Conservation (phyloP, 2,329 filamentous ascomycete species). For the Cadophora malorum region DNA sequence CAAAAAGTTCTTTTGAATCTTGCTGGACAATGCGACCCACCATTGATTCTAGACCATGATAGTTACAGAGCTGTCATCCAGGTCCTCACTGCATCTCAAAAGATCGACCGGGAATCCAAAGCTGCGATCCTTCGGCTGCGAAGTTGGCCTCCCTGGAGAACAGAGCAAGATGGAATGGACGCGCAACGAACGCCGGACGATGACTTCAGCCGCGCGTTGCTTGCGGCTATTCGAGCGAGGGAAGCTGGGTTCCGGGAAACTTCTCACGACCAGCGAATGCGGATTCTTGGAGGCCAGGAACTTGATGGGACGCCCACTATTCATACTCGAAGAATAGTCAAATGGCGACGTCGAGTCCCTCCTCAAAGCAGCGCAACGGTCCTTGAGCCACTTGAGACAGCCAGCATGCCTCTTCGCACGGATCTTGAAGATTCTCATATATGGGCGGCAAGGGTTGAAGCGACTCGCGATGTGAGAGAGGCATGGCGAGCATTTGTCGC, state of each 20-base stretch:
- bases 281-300: slow-evolving; percentile 59
- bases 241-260: slow-evolving; percentile 60
- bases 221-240: slow-evolving; percentile 59
- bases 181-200: slow-evolving; percentile 58
- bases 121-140: slow-evolving; percentile 56
- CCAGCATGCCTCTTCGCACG: background rate
- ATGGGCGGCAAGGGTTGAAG: slow-evolving; percentile 63
- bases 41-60: slow-evolving; percentile 56
- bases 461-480: slow-evolving; percentile 66
- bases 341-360: slow-evolving; percentile 8
- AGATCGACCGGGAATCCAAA: slow-evolving; percentile 57
- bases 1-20: slow-evolving; percentile 60
- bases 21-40: slow-evolving; percentile 55
- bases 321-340: slow-evolving; percentile 54
- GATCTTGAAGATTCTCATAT: slow-evolving; percentile 7
- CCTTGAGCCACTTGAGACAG: background rate
- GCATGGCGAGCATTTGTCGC: slow-evolving; percentile 57
- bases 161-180: slow-evolving; percentile 64
- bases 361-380: background rate
- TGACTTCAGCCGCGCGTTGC: slow-evolving; percentile 59
- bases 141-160: slow-evolving; percentile 67
- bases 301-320: slow-evolving; percentile 61
- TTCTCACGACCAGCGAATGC: slow-evolving; percentile 55
- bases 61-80: slow-evolving; percentile 62
- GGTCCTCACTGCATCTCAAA: slow-evolving; percentile 60